Percentiles rank a stretch among this genome's conserved stretches.
Evolutionary conservation across 1,284 basidiomycete genomes (phyloP).

Genomic region (Schizophyllum amplum): DNA sequence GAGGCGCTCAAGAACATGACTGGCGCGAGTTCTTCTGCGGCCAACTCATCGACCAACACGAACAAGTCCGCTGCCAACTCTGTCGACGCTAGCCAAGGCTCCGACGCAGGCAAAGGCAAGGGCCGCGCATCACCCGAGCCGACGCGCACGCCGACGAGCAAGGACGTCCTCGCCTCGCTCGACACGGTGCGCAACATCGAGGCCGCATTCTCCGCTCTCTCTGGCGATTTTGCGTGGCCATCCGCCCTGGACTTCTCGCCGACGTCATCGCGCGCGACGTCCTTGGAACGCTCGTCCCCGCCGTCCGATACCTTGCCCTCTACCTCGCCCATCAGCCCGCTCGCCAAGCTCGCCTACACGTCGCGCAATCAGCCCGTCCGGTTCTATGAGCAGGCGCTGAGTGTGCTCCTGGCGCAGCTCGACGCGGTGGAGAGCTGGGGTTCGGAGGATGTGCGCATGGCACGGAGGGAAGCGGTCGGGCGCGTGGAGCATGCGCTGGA

Average conservation of each 20-base stretch:
- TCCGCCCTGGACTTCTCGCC: constrained; percentile 31
- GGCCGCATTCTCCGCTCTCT: constrained; percentile 26
- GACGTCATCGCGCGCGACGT: constrained; percentile 10
- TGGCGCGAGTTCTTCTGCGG: neutral
- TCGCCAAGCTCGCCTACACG: constrained; percentile 34
- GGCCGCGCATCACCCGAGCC: constrained; percentile 6
- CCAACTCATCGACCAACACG: constrained; percentile 1
- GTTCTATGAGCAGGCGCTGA: constrained; percentile 48
- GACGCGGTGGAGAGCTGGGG: constrained; percentile 53
- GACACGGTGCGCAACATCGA: constrained; percentile 29
- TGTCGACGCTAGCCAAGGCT: constrained; percentile 20
- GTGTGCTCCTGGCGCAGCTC: constrained; percentile 41
- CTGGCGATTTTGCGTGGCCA: constrained; percentile 34
- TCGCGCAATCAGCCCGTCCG: constrained; percentile 48
- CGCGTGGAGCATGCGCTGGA: constrained; percentile 46
- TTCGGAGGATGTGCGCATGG: constrained; percentile 38
- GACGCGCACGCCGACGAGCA: constrained; percentile 11
- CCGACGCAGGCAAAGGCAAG: constrained; percentile 27
- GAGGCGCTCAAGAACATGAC: neutral
- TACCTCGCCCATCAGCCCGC: constrained; percentile 14
- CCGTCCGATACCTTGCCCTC: constrained; percentile 15
- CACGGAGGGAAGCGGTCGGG: constrained; percentile 43
- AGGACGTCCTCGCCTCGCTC: constrained; percentile 24
- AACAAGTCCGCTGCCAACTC: neutral
- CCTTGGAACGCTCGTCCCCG: constrained; percentile 7